Conservation (phyloP, 352 stramenopile genomes). For the Phytophthora uliginosa region DNA sequence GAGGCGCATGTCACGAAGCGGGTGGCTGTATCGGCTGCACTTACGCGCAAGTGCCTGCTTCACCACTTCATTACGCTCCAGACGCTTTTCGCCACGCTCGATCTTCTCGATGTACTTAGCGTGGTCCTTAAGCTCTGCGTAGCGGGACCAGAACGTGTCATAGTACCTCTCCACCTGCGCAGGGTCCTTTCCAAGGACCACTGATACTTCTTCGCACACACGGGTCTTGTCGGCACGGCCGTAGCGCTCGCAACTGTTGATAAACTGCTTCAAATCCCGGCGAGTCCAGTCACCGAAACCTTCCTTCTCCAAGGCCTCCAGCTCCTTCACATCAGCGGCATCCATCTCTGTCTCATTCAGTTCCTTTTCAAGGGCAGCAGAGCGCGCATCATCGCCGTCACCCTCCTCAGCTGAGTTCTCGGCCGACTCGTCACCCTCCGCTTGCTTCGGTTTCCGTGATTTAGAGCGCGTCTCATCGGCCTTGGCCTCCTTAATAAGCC, state of each 20-base stretch:
- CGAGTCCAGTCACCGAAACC: conserved; percentile 98
- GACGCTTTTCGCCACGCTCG: conserved; percentile 97
- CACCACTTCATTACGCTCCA: conserved; percentile 97
- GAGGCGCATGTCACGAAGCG: conserved; percentile 91
- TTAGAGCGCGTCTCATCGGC: conserved; percentile 84
- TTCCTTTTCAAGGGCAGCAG: conserved; percentile 81
- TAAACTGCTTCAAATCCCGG: conserved; percentile 91
- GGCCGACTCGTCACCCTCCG: conserved; percentile 59
- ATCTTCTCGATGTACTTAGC: conserved; percentile 96
- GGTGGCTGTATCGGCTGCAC: conserved; percentile 95
- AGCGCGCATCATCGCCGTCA: conserved; percentile 61
- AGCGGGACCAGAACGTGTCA: conserved; percentile 96
- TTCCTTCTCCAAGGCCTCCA: conserved; percentile 85
- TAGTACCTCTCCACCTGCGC: conserved; percentile 97
- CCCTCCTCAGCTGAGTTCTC: conserved; percentile 78
- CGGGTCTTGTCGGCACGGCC: conserved; percentile 92
- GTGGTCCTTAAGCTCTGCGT: conserved; percentile 94
- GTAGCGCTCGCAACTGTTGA: conserved; percentile 95
- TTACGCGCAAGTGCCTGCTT: conserved; percentile 97
- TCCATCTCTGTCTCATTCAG: conserved; percentile 84
- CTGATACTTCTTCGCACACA: conserved; percentile 93
- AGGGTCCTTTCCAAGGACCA: conserved; percentile 92
- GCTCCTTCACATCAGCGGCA: conserved; percentile 65
- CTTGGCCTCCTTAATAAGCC: conserved; percentile 88
- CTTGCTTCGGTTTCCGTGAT: conserved; percentile 78